Evolutionary conservation across 2,329 filamentous ascomycete species (phyloP).

Genomic region (Blastomyces emzantsi): DNA sequence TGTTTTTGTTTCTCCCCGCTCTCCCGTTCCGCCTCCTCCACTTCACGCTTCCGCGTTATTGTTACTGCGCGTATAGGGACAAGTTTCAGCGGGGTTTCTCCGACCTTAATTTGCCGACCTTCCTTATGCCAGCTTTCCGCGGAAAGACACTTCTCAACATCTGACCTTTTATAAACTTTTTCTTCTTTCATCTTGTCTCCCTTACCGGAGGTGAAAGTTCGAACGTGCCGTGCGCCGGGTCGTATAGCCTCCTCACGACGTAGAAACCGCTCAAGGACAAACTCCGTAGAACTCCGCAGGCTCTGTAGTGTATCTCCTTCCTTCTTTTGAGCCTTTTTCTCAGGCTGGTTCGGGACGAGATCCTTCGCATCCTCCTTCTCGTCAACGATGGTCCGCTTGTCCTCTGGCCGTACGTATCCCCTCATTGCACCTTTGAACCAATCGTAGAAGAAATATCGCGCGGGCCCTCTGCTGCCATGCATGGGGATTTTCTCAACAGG

Average conservation of each 20-base stretch:
- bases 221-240: constrained; percentile 58
- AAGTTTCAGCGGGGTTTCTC: constrained; percentile 68
- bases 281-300: constrained; percentile 79
- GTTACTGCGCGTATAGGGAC: constrained; percentile 91
- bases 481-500: constrained; percentile 71
- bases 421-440: constrained; percentile 81
- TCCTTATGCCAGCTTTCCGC: constrained; percentile 98
- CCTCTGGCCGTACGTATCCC: constrained; percentile 52
- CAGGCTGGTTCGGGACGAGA: constrained; percentile 60
- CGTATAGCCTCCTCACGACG: constrained; percentile 84
- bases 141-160: constrained; percentile 78
- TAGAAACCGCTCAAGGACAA: constrained; percentile 74
- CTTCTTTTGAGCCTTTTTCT: constrained; percentile 60
- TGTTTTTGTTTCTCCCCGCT: constrained; percentile 79
- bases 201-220: constrained; percentile 66
- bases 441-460: constrained; percentile 67
- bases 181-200: constrained; percentile 64
- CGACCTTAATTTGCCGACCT: constrained; percentile 63
- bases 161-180: constrained; percentile 67
- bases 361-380: constrained; percentile 71
- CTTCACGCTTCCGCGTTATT: constrained; percentile 73
- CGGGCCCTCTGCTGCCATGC: constrained; percentile 67
- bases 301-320: constrained; percentile 77
- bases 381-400: constrained; percentile 59
- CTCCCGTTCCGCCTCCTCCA: constrained; percentile 71